Conservation (phyloP, 306 rosid species). For the Dalbergia oliveri region DNA sequence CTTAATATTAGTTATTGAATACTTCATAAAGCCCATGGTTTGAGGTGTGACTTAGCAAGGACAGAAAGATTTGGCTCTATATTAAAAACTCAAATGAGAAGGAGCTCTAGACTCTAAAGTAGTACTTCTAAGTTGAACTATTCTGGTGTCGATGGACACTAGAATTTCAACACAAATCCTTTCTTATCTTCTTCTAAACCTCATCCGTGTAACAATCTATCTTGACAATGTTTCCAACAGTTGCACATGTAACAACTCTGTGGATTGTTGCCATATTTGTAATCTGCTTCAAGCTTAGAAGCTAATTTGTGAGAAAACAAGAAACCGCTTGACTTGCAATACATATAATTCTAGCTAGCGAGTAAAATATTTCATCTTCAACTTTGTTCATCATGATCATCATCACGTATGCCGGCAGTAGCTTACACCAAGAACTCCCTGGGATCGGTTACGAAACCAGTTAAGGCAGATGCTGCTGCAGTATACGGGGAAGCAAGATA, state of each 20-base stretch:
- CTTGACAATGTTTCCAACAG: background rate
- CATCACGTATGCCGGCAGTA: background rate
- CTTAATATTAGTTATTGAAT: background rate
- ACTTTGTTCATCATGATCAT: background rate
- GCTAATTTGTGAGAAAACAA: background rate
- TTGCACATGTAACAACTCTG: background rate
- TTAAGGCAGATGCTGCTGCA: slow-evolving; percentile 93
- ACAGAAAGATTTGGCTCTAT: slow-evolving; percentile 2
- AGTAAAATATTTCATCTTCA: background rate
- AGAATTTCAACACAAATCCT: slow-evolving; percentile 21
- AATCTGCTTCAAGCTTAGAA: background rate
- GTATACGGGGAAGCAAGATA: slow-evolving; percentile 93
- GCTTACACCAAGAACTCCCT: slow-evolving; percentile 73
- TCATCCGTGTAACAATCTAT: background rate
- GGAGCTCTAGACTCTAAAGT: background rate
- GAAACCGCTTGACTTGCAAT: background rate
- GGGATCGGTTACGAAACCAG: slow-evolving; percentile 87
- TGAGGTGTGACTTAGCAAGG: background rate
- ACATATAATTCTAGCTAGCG: background rate
- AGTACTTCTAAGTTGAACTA: slow-evolving; percentile 7
- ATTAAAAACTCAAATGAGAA: background rate
- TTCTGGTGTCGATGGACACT: background rate
- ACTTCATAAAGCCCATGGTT: background rate
- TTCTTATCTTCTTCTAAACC: background rate
- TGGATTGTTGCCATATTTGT: slow-evolving; percentile 11